phyloP scores from a whole-genome alignment of 495 filamentous ascomycete species.

The Penicillium subrubescens region DNA sequence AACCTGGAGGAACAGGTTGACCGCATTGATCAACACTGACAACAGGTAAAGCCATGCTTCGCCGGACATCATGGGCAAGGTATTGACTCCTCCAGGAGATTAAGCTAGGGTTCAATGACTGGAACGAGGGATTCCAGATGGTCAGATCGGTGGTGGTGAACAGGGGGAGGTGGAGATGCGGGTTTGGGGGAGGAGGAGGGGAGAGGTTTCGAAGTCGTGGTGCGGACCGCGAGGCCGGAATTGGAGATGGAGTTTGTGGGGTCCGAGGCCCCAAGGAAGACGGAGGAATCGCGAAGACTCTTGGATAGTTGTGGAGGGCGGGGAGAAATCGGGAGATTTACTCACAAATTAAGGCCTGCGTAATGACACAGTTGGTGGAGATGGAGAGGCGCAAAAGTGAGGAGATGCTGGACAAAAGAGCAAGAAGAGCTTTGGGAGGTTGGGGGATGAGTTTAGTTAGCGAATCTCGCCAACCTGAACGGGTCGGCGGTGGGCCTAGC shows the following conservation, averaged over 20 bases:
- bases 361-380: slow-evolving; percentile 8
- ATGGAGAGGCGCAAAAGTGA: slow-evolving; percentile 3
- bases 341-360: slow-evolving; percentile 25
- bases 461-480: slow-evolving; percentile 28
- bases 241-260: slow-evolving; percentile 35
- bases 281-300: slow-evolving; percentile 24
- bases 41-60: slow-evolving; percentile 99
- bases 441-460: slow-evolving; percentile 17
- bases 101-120: slow-evolving; percentile 14
- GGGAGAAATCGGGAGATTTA: slow-evolving; percentile 6
- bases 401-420: slow-evolving; percentile 7
- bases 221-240: slow-evolving; percentile 24
- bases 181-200: not conserved
- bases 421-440: slow-evolving; percentile 9
- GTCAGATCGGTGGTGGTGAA: slow-evolving; percentile 13
- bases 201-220: slow-evolving; percentile 3
- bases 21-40: slow-evolving; percentile 98
- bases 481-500: slow-evolving; percentile 26
- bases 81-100: slow-evolving; percentile 11
- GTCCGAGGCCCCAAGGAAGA: slow-evolving; percentile 22
- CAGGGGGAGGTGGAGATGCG: slow-evolving; percentile 5
- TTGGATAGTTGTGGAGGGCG: not conserved
- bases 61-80: slow-evolving; percentile 79
- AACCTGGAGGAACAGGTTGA: slow-evolving; percentile 99
- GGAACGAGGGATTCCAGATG: not conserved